Evolutionary conservation across 2,329 filamentous ascomycete species (phyloP).

Genomic region (Aphanocladium album): DNA sequence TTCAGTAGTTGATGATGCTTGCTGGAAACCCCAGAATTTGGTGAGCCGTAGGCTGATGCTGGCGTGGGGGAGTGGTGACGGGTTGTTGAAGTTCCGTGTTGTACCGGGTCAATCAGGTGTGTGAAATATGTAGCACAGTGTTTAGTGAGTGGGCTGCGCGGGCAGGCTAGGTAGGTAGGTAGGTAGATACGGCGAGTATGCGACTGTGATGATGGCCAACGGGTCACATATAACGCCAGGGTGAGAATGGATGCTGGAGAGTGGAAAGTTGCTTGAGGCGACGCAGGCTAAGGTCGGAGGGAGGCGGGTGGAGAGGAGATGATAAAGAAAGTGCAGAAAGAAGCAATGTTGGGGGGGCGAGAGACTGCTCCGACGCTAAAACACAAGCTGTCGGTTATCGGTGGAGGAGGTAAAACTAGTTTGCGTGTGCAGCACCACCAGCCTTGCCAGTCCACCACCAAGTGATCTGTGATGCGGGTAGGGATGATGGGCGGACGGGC

Average conservation of each 20-base stretch:
- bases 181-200: background rate
- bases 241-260: background rate
- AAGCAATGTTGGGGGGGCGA: conserved; percentile 8
- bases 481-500: background rate
- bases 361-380: background rate
- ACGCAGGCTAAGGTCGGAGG: background rate
- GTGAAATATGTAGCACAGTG: background rate
- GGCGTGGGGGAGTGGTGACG: background rate
- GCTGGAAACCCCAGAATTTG: background rate
- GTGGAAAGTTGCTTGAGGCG: background rate
- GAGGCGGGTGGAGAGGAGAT: background rate
- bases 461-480: conserved; percentile 2
- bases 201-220: background rate
- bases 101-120: conserved; percentile 1
- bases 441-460: no score
- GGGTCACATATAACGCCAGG: background rate
- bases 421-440: background rate
- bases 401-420: background rate
- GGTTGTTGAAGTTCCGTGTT: background rate
- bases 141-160: conserved; percentile 9
- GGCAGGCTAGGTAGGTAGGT: background rate
- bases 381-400: conserved; percentile 8
- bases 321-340: conserved; percentile 6
- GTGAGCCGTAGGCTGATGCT: background rate
- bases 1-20: background rate